Conservation (phyloP, 768 basidiomycete genomes). For the Tricholoma sp. region DNA sequence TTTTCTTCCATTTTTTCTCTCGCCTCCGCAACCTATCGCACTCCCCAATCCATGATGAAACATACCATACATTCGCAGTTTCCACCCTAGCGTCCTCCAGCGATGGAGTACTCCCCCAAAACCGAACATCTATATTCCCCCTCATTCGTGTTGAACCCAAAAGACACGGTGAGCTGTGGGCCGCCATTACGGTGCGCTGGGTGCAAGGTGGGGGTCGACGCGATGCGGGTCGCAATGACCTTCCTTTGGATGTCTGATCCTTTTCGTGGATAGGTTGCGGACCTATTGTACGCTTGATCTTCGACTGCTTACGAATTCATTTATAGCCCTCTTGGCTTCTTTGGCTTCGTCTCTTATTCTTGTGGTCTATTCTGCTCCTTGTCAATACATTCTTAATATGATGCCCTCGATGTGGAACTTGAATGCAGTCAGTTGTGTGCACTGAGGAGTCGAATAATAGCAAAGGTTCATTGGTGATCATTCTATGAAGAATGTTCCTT, state of each 20-base stretch:
- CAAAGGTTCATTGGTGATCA: no score
- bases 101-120: constrained; percentile 66
- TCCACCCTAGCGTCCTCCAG: constrained; percentile 70
- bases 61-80: constrained; percentile 79
- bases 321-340: neutral
- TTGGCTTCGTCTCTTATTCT: neutral
- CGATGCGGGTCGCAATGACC: constrained; percentile 65
- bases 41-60: constrained; percentile 41
- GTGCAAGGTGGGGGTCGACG: constrained; percentile 67
- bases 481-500: no score
- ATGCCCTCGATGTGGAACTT: no score
- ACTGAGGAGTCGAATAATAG: no score
- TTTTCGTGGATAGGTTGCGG: constrained; percentile 5
- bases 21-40: constrained; percentile 8
- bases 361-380: no score
- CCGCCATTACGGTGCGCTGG: constrained; percentile 67
- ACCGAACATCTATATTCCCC: constrained; percentile 69
- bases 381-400: no score
- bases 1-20: neutral
- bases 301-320: neutral
- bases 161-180: constrained; percentile 55
- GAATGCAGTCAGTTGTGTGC: no score
- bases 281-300: neutral
- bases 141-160: constrained; percentile 67
- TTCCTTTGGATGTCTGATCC: constrained; percentile 90